These are phyloP conservation scores for Trichoderma endophyticum DNA, from an alignment of 2,329 filamentous ascomycete genomes.

Conservation along the genomic window DNA sequence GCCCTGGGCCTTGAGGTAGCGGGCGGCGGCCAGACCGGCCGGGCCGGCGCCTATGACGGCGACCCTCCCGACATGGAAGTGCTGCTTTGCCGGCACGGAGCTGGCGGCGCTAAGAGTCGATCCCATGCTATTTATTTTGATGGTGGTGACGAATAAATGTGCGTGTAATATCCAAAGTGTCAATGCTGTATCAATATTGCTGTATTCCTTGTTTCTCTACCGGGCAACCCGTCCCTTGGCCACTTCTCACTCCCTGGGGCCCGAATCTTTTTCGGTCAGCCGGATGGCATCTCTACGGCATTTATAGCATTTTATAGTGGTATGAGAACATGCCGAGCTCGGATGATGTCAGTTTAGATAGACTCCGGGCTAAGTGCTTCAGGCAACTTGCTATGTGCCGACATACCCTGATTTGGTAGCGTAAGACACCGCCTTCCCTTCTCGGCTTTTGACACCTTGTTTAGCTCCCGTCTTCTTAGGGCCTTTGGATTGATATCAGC, in stretches of 20 bases:
- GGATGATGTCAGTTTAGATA: constrained; percentile 12
- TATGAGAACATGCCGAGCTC: constrained; percentile 14
- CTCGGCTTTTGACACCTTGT: neutral
- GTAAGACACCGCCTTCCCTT: neutral
- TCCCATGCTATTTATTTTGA: neutral
- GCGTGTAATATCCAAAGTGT: neutral
- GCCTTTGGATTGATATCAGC: neutral
- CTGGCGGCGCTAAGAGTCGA: constrained; percentile 23
- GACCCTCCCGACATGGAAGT: constrained; percentile 56
- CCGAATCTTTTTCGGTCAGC: neutral
- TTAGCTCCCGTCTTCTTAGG: neutral
- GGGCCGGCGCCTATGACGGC: constrained; percentile 84
- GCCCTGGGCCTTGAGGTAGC: constrained; percentile 70
- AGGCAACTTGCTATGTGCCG: neutral
- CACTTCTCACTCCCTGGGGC: neutral
- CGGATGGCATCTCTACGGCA: neutral
- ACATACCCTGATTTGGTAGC: neutral
- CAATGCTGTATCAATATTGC: neutral
- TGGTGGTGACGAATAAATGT: neutral
- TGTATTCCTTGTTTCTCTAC: neutral
- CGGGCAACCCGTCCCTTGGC: neutral
- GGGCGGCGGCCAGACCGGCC: constrained; percentile 72
- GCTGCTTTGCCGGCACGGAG: constrained; percentile 27
- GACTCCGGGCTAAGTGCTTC: neutral
- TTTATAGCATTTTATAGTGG: neutral